A percentile compares a stretch with the other conserved stretches of the same genome.
phyloP scores from a whole-genome alignment of 768 basidiomycete species.

The Coprinopsis strossmayeri region DNA sequence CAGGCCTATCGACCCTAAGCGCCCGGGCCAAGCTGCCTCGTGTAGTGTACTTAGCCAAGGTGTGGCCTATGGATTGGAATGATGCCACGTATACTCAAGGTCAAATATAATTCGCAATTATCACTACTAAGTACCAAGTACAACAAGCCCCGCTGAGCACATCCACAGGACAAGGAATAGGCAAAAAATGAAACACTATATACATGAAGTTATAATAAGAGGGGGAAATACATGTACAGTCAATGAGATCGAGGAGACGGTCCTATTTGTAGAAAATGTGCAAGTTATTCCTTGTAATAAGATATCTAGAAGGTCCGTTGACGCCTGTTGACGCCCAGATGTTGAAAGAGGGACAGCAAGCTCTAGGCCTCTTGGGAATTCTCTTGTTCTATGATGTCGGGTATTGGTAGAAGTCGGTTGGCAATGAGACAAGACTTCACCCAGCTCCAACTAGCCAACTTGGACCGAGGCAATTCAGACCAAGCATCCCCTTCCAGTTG shows the following conservation, averaged over 20 bases:
- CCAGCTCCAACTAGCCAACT: slow-evolving; percentile 54
- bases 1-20: too few species aligned
- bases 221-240: neutral
- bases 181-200: neutral
- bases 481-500: slow-evolving; percentile 15
- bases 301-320: neutral
- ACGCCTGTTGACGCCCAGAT: neutral
- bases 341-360: neutral
- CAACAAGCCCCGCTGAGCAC: too few species aligned
- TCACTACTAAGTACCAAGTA: too few species aligned
- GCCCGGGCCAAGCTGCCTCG: too few species aligned
- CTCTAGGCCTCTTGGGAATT: slow-evolving; percentile 18
- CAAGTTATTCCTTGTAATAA: too few species aligned
- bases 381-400: slow-evolving; percentile 19
- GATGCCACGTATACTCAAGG: too few species aligned
- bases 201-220: neutral
- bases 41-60: too few species aligned
- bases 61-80: too few species aligned
- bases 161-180: neutral
- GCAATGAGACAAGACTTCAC: slow-evolving; percentile 74
- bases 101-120: too few species aligned
- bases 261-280: neutral
- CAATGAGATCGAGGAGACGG: neutral
- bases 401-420: slow-evolving; percentile 40
- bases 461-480: neutral